Evolutionary conservation across 1,284 basidiomycete species (phyloP).

Genomic region (Cutaneotrichosporon dermatis): DNA sequence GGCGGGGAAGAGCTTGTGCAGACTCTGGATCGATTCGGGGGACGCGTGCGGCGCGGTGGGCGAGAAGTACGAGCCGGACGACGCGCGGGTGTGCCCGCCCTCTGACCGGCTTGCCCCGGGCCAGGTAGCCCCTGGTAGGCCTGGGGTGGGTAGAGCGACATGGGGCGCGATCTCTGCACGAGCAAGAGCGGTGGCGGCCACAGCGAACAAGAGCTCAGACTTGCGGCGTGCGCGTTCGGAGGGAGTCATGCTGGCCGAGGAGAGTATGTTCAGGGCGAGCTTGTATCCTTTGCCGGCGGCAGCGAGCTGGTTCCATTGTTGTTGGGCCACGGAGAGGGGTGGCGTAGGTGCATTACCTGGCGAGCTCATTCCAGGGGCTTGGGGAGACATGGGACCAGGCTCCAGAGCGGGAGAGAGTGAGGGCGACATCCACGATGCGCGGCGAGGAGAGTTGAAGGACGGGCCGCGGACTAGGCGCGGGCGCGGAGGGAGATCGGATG

Average conservation of each 20-base stretch:
- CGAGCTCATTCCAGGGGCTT: no score
- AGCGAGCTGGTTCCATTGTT: slow-evolving; percentile 36
- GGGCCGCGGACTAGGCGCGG: background rate
- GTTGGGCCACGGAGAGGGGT: background rate
- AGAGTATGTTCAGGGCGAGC: slow-evolving; percentile 37
- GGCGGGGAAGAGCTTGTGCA: background rate
- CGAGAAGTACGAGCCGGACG: slow-evolving; percentile 11
- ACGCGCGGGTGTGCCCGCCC: background rate
- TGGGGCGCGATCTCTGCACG: slow-evolving; percentile 35
- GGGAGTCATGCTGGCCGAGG: slow-evolving; percentile 25
- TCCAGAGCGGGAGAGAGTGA: background rate
- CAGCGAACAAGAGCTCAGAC: slow-evolving; percentile 35
- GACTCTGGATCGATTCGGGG: background rate
- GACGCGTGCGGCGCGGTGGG: slow-evolving; percentile 11
- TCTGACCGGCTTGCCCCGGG: no score
- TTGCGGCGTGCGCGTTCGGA: slow-evolving; percentile 34
- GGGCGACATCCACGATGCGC: background rate
- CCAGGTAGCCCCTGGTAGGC: no score
- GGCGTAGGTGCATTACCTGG: background rate
- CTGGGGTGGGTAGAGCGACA: background rate
- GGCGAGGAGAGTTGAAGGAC: background rate
- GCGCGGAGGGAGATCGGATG: slow-evolving; percentile 1
- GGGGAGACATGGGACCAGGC: no score
- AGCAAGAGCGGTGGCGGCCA: slow-evolving; percentile 38
- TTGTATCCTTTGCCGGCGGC: slow-evolving; percentile 44